phyloP scores from a whole-genome alignment of 2,329 filamentous ascomycete genomes.

The Claviceps paspali region DNA sequence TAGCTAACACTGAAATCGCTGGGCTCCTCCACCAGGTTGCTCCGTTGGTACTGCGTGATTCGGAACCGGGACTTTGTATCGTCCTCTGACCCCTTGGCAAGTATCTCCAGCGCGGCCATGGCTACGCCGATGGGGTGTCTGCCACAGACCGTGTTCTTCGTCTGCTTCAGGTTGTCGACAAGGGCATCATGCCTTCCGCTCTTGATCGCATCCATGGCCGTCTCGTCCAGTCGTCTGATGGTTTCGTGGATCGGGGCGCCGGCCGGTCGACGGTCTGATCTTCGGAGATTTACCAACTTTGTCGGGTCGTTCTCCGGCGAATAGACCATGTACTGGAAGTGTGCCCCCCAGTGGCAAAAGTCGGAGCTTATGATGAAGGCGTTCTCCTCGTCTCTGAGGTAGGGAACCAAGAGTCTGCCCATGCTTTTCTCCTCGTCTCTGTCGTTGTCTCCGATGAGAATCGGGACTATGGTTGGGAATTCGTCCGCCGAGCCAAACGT shows the following conservation, averaged over 20 bases:
- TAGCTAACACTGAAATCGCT: slow-evolving; percentile 86
- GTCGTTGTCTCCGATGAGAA: slow-evolving; percentile 66
- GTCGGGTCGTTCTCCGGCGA: slow-evolving; percentile 25
- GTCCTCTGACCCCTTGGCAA: slow-evolving; percentile 27
- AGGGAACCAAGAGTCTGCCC: slow-evolving; percentile 59
- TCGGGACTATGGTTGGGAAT: slow-evolving; percentile 66
- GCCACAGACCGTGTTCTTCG: slow-evolving; percentile 85
- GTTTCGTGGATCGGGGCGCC: slow-evolving; percentile 60
- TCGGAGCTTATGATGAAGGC: slow-evolving; percentile 86
- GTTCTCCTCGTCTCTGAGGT: slow-evolving; percentile 59
- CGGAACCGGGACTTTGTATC: slow-evolving; percentile 44
- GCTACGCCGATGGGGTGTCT: slow-evolving; percentile 86
- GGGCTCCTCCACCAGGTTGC: slow-evolving; percentile 52
- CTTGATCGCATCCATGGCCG: slow-evolving; percentile 74
- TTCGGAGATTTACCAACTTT: slow-evolving; percentile 23
- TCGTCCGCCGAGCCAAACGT: slow-evolving; percentile 32
- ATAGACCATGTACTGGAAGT: slow-evolving; percentile 74
- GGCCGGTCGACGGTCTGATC: slow-evolving; percentile 18
- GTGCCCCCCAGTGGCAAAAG: slow-evolving; percentile 87
- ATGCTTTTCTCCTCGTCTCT: slow-evolving; percentile 49
- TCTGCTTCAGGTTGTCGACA: slow-evolving; percentile 50
- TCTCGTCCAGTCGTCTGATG: slow-evolving; percentile 64
- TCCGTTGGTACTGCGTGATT: slow-evolving; percentile 79
- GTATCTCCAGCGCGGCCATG: slow-evolving; percentile 70
- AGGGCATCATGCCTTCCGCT: slow-evolving; percentile 59